phyloP scores from a whole-genome alignment of 2,329 filamentous ascomycete species.

The Botrytis deweyae region DNA sequence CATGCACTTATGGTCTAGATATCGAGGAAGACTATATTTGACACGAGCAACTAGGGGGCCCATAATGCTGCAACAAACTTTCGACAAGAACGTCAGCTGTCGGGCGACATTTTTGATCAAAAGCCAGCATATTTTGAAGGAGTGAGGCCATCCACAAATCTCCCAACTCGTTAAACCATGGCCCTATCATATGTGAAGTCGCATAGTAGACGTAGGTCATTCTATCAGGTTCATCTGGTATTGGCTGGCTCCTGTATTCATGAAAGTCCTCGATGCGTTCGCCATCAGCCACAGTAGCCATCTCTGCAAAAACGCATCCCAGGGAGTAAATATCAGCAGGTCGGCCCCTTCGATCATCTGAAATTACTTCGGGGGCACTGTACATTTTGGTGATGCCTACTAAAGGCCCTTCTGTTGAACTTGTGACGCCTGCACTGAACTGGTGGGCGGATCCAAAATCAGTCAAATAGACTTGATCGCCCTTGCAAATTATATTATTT shows the following conservation, averaged over 20 bases:
- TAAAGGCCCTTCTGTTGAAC: conserved; percentile 26
- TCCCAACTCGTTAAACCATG: conserved; percentile 25
- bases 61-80: not conserved
- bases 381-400: conserved; percentile 29
- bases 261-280: conserved; percentile 26
- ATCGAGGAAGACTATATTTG: not conserved
- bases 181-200: conserved; percentile 25
- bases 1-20: not conserved
- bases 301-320: conserved; percentile 28
- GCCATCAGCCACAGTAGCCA: conserved; percentile 24
- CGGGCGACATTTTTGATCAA: conserved; percentile 23
- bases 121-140: conserved; percentile 20
- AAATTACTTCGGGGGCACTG: conserved; percentile 27
- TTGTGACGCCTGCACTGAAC: conserved; percentile 25
- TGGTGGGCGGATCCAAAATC: conserved; percentile 28
- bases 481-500: conserved; percentile 28
- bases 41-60: not conserved
- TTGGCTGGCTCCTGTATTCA: conserved; percentile 26
- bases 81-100: conserved; percentile 18
- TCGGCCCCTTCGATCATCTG: conserved; percentile 22
- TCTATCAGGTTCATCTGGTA: conserved; percentile 24
- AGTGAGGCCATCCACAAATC: conserved; percentile 20
- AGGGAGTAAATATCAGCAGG: conserved; percentile 28
- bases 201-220: conserved; percentile 27
- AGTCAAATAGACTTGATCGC: conserved; percentile 26